Base-by-base conservation (phyloP, 345 rosid genomes). In the Gossypium rotundifolium region DNA sequence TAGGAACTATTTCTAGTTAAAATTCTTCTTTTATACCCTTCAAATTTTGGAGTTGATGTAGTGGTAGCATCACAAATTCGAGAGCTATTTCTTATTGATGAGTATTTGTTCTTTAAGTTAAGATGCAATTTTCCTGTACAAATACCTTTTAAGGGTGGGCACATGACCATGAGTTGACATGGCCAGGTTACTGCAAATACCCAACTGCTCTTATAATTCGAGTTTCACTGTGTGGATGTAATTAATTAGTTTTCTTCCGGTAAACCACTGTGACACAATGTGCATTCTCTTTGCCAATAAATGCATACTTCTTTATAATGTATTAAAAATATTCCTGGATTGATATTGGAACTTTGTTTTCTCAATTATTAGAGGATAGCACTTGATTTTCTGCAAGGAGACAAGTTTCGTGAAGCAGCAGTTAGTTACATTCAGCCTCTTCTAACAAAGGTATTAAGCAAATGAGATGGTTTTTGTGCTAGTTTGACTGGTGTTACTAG, bases 311-410 rank as follows among this genome's bases (percentile, higher is more conserved):
- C 44, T 46, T 29, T 49, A 60, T 38, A 59, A 66, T 76, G 53
- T 29, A 17, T 25, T 48, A 42, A 38, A 23, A 11, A 53, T 52
- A 40, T 76, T 66, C 75, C 42, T 14, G 46, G 62, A 57, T 55
- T 51, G 16, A 38, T 45, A 49, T 72, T 67, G 65, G 62, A 74
- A 44, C 55, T 83, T 38, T 72, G 20, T 68, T 59, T 27, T 75
- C 11, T 60, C 72, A 74, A 49, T 63, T 82, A 82, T 73, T 70
- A 93, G 98, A 91, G 99, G 80, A 91, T 96, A 81, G 98, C 99
- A 0, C 91, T 96, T 76, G 97, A 96, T 89, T 96, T 96, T 84
- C 89, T 93, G 68, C 93, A 85, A 91, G 93, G 88, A 65, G 87
- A 91, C 70, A 81, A 82, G 72, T 93, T 96, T 77, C 87, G 79